Base-by-base conservation (phyloP, 2,329 filamentous ascomycete species). In the Sarocladiaceae sp. region DNA sequence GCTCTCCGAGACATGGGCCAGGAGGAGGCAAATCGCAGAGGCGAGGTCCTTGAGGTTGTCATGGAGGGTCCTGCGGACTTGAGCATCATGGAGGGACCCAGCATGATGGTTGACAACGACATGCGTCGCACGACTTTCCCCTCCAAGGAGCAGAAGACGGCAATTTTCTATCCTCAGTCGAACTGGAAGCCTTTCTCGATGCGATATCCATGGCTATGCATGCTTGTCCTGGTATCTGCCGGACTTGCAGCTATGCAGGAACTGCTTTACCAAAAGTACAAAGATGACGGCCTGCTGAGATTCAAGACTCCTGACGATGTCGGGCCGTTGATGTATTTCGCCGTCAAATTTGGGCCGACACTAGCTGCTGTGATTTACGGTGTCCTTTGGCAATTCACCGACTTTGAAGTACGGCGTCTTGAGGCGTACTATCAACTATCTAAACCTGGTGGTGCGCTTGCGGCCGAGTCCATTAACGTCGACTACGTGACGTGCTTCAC, bases 401-500 rank as follows among this genome's bases (percentile, higher is more conserved):
- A 83, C 58, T 79, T 81, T 47, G 80, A 83, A 51, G 78, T 84
- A 2, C 78, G 76, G 55, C 72, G 81, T n/a, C 61, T 83, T 21
- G 81, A 85, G 56, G 75, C 80, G 0, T 84, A 77, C 53, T 81
- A 82, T 51, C 80, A 84, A 56, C 66, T 85, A 41, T 82, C 79
- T 3, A 77, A 71, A 49, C 65, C 71, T 3, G 70, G 69, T 3
- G 81, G 81, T 12, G 78, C 81, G 1, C 61, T 80, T 16, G 81
- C 80, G 0, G 74, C 74, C 31, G 75, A 80, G 55, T 85, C 80
- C 0, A 74, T 88, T 55, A 88, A 87, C 50, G 82, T 85, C 48
- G 82, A 87, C 58, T 88, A 88, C 48, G 72, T 85, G 34, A 86
- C 83, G 4, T 74, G 78, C 52, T 76, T 83, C 63, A 80, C 74